Base-by-base conservation (phyloP, 495 filamentous ascomycete genomes). In the Tetracladium marchalianum region DNA sequence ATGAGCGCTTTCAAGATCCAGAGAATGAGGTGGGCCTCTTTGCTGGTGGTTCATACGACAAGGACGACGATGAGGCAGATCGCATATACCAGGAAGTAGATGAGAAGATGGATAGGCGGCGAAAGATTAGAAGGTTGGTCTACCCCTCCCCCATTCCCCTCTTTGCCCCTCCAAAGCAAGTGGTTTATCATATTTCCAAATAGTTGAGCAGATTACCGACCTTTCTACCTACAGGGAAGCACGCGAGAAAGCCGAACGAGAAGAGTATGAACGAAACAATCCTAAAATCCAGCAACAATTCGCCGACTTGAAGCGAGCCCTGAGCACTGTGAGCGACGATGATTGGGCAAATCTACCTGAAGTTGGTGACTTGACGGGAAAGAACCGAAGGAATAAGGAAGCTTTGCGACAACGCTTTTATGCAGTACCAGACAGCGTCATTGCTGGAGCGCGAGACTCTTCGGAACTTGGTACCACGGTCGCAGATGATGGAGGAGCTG, bases 221-320 rank as follows among this genome's bases (percentile, higher is more conserved):
- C 61, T 78, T 72, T 66, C 66, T 70, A 67, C 72, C 67, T 66
- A 68, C 70, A 96, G 92, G 87, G 92, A 97, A 87, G 82, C 81
- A 66, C 88, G 92, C 55, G 92, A 97, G 66, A 70, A 82, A 57
- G 76, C 85, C 68, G 90, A 97, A 69, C 81, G 73, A 64, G 85
- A 92, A 55, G 90, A 96, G 44, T 94, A 95, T 74, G 93, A 99
- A 65, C 78, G 80, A 37, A 85, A 95, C 60, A 97, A 97, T 61
- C 92, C 92, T 4, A 99, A 97, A 65, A 97, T 99, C 43, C 88
- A 95, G 66, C 89, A 96, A 55, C 92, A 97, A 61, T 99, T 99
- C 60, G 89, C 89, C 61, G 93, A 95, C 54, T 70, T 96, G 38
- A 99, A 97, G 65, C 74, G 93, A 57, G 87, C 84, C 1, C 73